Evolutionary conservation across 2,329 filamentous ascomycete species (phyloP).

Genomic region (Stagonosporopsis chrysanthemi): DNA sequence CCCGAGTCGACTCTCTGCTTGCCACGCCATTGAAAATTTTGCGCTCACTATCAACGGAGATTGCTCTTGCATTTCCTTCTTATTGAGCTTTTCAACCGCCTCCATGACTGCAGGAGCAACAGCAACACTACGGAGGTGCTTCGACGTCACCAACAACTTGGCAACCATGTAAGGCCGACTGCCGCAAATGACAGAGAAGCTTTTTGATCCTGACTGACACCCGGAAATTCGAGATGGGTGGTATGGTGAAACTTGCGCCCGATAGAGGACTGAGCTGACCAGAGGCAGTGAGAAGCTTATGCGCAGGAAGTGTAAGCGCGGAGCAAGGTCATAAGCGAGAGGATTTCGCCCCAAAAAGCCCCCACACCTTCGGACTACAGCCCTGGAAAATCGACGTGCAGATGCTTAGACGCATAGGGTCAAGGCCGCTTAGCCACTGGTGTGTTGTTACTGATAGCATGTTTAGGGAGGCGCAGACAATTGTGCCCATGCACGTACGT

Average conservation of each 20-base stretch:
- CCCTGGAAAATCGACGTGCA: background rate
- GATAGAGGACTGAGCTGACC: slow-evolving; percentile 1
- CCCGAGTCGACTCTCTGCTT: background rate
- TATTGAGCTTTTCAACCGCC: background rate
- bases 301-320: background rate
- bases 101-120: background rate
- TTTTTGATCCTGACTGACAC: background rate
- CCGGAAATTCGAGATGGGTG: background rate
- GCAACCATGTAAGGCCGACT: slow-evolving; percentile 4
- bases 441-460: background rate
- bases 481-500: background rate
- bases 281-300: slow-evolving; percentile 9
- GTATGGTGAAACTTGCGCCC: slow-evolving; percentile 1
- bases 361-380: background rate
- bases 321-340: background rate
- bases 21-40: background rate
- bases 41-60: no score
- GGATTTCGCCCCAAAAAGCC: background rate
- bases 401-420: background rate
- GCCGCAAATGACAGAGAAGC: slow-evolving; percentile 8
- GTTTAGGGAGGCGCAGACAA: background rate
- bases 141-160: slow-evolving; percentile 1
- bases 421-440: background rate
- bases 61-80: no score
- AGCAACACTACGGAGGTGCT: background rate